Percentiles rank a stretch among this genome's conserved stretches.
Evolutionary conservation across 176 grass and related monocot species (phyloP).

Genomic region (Carex kokanica): DNA sequence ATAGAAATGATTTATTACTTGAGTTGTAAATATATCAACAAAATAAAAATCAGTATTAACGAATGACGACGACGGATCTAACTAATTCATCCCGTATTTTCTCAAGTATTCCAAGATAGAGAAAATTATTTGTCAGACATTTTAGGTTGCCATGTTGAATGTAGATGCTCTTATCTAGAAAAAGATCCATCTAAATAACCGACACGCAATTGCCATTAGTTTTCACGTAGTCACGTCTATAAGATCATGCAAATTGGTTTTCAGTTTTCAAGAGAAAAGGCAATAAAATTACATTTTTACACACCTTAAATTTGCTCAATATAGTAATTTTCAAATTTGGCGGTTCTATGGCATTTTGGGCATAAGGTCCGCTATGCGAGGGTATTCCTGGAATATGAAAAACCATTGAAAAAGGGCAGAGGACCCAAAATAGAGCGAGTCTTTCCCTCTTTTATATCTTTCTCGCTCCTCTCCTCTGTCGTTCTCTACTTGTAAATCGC

Average conservation of each 20-base stretch:
- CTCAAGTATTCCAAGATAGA: neutral
- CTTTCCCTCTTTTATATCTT: conserved; percentile 4
- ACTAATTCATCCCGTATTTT: neutral
- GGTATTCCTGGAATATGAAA: conserved; percentile 15
- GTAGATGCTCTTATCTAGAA: neutral
- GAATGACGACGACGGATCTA: too few species aligned
- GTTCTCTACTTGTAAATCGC: conserved; percentile 18
- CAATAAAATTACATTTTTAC: conserved; percentile 12
- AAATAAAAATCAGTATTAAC: too few species aligned
- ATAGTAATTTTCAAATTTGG: conserved; percentile 24
- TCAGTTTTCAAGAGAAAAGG: neutral
- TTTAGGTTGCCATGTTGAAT: neutral
- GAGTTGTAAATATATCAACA: too few species aligned
- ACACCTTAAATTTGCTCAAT: neutral
- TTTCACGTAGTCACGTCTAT: neutral
- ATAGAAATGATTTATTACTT: neutral
- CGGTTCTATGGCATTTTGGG: conserved; percentile 21
- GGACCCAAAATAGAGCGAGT: neutral
- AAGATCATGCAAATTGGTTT: neutral
- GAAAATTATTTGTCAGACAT: neutral
- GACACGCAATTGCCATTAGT: neutral
- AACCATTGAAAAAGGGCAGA: neutral
- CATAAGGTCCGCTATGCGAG: neutral
- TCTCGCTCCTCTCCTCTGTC: conserved; percentile 21
- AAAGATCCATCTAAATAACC: neutral